A percentile compares a stretch with the other conserved stretches of the same genome.
Conservation (phyloP, 2,329 filamentous ascomycete species). For the Cercospora sp. region DNA sequence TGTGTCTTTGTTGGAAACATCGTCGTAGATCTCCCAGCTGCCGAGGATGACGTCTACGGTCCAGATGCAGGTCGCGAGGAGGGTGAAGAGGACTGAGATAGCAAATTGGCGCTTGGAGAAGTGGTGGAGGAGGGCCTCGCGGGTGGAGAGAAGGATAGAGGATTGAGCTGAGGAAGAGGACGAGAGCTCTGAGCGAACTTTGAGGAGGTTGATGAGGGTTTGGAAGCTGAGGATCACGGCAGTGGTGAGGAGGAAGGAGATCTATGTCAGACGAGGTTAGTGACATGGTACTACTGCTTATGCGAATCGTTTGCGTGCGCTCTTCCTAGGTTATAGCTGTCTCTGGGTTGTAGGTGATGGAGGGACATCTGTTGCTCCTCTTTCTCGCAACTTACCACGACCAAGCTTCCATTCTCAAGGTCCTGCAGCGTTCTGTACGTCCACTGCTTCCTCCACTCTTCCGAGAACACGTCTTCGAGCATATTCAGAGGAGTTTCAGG, state of each 20-base stretch:
- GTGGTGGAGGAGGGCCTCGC: not conserved
- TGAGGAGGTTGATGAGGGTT: not conserved
- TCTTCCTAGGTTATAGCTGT: not conserved
- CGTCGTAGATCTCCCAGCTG: conserved; percentile 1
- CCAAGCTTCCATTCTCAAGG: not conserved
- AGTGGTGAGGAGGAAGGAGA: not conserved
- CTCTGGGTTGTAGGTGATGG: not conserved
- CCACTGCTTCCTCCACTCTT: conserved; percentile 4
- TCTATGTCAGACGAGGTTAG: not conserved
- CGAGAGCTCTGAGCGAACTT: not conserved
- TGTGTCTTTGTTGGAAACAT: not conserved
- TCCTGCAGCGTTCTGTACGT: not conserved
- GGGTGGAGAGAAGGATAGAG: not conserved
- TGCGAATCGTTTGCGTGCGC: not conserved
- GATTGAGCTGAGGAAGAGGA: not conserved
- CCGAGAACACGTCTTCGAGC: not conserved
- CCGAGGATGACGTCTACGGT: not conserved
- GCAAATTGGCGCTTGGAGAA: conserved; percentile 9
- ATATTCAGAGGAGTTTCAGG: not conserved
- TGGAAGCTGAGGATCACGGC: not conserved
- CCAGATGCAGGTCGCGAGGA: not conserved
- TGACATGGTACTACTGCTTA: not conserved
- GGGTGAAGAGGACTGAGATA: not conserved
- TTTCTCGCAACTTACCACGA: not conserved
- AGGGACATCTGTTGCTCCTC: not conserved